phyloP scores from a whole-genome alignment of 805 yeast species.

The Tetrapisispora namnaoensis region DNA sequence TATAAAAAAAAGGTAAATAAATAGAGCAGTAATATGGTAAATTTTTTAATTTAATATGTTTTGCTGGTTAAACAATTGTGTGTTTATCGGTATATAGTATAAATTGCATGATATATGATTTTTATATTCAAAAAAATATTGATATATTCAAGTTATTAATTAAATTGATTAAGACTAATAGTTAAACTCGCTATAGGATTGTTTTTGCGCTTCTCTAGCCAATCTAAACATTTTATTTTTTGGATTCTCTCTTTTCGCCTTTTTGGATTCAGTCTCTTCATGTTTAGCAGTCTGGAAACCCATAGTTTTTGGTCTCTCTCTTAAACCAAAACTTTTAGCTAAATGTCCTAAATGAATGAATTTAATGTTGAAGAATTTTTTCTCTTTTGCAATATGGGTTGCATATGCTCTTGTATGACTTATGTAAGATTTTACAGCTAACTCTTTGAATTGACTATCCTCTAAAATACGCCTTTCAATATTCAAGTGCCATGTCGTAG shows the following conservation, averaged over 20 bases:
- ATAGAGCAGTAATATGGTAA: background rate
- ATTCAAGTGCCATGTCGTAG: conserved; percentile 91
- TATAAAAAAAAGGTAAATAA: conserved; percentile 24
- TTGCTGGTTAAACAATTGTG: background rate
- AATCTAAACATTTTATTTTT: conserved; percentile 63
- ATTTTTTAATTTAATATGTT: background rate
- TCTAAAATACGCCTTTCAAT: conserved; percentile 83
- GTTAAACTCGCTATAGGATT: conserved; percentile 68
- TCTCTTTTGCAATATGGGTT: conserved; percentile 78
- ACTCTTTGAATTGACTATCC: conserved; percentile 45
- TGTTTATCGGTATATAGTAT: no score
- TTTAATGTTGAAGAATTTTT: conserved; percentile 71
- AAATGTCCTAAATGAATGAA: conserved; percentile 87
- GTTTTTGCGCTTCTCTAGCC: conserved; percentile 60
- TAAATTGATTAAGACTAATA: conserved; percentile 17
- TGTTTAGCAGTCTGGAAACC: conserved; percentile 33
- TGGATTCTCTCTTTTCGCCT: conserved; percentile 52
- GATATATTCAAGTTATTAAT: background rate
- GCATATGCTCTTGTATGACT: conserved; percentile 93
- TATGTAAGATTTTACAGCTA: conserved; percentile 73
- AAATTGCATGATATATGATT: background rate
- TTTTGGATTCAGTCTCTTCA: conserved; percentile 26
- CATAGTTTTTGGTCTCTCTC: conserved; percentile 86
- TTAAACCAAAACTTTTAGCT: conserved; percentile 86
- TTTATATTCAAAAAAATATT: background rate